Evolutionary conservation across 1,139 yeast species (phyloP), one percentile per base, ranked within the genome.

Genomic region (Lodderomyces beijingensis): DNA sequence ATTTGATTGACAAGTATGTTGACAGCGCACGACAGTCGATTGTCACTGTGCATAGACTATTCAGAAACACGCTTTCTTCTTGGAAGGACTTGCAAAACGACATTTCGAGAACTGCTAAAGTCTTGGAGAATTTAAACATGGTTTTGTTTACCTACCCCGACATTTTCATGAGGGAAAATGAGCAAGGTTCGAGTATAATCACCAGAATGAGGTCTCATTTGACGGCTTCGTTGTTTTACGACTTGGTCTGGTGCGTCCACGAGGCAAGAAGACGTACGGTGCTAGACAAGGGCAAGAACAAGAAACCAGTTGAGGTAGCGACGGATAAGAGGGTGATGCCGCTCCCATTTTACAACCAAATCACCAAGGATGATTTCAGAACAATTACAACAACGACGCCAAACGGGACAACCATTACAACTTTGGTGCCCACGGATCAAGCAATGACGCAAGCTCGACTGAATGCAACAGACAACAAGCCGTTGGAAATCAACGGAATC

Each of bases 31-130:
- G 96, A 45, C 96, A 88, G 57, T 84, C 93, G 8, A 85, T 89
- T 49, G 96, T 89, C 15, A 88, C 96, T 0, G 94, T 87, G 1
- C 96, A 89, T 57, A 68, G 96, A 48, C 61, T 88, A 32, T 84
- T 79, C 54, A 70, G 96, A 55, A 88, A 89, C 52, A 88, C 91
- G 53, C 65, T 88, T 28, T 79, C 91, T 3, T 89, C 95, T 7
- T 89, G 97, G 97, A 79, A 82, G 41, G 86, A 81, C 45, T 85
- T 88, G 31, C 88, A 86, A 44, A 88, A 87, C 57, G 97, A 88
- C 55, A 84, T 88, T 24, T 81, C 94, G 3, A 72, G 97, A 53
- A 86, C 94, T 0, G 96, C 96, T 2, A 85, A 85, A 46, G 93
- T 88, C n/a, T 65, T 89, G 46, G 97, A 89, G 48, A 87, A 87